A percentile compares a stretch with the other conserved stretches of the same genome.
Evolutionary conservation across 2,329 filamentous ascomycete species (phyloP).

Genomic region (Venturia oleaginea): DNA sequence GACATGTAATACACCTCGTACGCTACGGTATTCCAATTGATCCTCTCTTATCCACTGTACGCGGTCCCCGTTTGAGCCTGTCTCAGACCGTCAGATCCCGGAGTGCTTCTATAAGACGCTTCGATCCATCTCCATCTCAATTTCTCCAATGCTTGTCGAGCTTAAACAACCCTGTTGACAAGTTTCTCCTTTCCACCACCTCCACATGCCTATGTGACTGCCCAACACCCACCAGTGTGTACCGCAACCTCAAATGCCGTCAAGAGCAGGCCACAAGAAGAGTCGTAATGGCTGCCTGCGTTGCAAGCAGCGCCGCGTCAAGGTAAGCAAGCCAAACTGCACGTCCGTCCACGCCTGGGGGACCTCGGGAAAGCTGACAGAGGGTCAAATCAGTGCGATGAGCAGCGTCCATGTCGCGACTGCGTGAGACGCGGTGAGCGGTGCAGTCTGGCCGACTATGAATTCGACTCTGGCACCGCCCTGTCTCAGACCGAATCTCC

Average conservation of each 20-base stretch:
- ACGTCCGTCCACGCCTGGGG: too few relatives aligned
- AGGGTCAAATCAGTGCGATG: background rate
- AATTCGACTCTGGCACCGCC: background rate
- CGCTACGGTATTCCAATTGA: too few relatives aligned
- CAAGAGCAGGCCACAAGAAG: slow-evolving; percentile 12
- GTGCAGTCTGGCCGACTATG: slow-evolving; percentile 8
- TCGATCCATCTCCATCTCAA: background rate
- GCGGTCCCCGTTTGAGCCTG: too few relatives aligned
- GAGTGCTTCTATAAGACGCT: background rate
- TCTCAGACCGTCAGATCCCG: background rate
- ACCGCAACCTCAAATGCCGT: background rate
- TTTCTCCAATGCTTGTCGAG: background rate
- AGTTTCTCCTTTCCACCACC: background rate
- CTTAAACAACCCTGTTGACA: too few relatives aligned
- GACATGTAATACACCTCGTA: too few relatives aligned
- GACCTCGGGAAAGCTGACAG: too few relatives aligned
- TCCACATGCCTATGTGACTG: background rate
- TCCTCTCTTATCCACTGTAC: too few relatives aligned
- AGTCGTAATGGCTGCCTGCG: slow-evolving; percentile 10
- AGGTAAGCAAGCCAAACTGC: slow-evolving; percentile 1
- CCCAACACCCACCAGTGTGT: background rate
- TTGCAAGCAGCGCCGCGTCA: slow-evolving; percentile 12
- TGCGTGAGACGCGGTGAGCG: slow-evolving; percentile 3
- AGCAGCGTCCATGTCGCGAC: slow-evolving; percentile 6
- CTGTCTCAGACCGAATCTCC: background rate